Conservation (phyloP, 2,329 filamentous ascomycete genomes). For the Alternaria viburni region DNA sequence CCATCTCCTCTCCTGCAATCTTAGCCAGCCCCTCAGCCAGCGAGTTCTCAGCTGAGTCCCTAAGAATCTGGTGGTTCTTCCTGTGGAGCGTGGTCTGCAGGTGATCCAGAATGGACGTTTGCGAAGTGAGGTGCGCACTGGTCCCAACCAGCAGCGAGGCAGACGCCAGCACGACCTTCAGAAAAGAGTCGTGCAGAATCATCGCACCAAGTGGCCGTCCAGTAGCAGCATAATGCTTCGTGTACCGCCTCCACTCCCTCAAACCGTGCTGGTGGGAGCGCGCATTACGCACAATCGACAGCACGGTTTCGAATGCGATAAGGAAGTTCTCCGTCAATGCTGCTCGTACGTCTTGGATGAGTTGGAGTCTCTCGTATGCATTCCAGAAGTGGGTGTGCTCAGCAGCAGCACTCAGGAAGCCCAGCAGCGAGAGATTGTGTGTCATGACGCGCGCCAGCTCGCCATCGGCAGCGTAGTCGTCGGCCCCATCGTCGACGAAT, state of each 20-base stretch:
- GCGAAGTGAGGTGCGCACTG: conserved; percentile 60
- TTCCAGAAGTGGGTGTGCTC: conserved; percentile 82
- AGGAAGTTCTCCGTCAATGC: conserved; percentile 86
- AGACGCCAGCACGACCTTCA: conserved; percentile 79
- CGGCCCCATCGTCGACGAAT: conserved; percentile 62
- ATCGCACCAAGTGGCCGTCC: conserved; percentile 88
- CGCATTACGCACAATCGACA: conserved; percentile 87
- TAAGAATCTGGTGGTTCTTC: conserved; percentile 21
- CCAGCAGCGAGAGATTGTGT: conserved; percentile 83
- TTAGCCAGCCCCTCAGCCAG: conserved; percentile 66
- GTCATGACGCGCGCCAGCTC: conserved; percentile 70
- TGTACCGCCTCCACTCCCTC: conserved; percentile 86
- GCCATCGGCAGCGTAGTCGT: conserved; percentile 56
- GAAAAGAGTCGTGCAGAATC: conserved; percentile 87
- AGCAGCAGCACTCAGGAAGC: conserved; percentile 84
- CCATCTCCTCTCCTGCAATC: conserved; percentile 82
- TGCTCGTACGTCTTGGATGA: conserved; percentile 74
- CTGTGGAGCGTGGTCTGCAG: conserved; percentile 51
- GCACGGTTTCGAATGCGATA: conserved; percentile 83
- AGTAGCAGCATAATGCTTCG: conserved; percentile 79
- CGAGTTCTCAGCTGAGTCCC: conserved; percentile 35
- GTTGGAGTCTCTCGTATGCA: conserved; percentile 71
- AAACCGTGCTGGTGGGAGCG: conserved; percentile 68
- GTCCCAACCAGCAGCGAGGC: conserved; percentile 76
- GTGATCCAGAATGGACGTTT: conserved; percentile 73